phyloP scores from a whole-genome alignment of 805 yeast species.

The Wickerhamomyces xylosicus region DNA sequence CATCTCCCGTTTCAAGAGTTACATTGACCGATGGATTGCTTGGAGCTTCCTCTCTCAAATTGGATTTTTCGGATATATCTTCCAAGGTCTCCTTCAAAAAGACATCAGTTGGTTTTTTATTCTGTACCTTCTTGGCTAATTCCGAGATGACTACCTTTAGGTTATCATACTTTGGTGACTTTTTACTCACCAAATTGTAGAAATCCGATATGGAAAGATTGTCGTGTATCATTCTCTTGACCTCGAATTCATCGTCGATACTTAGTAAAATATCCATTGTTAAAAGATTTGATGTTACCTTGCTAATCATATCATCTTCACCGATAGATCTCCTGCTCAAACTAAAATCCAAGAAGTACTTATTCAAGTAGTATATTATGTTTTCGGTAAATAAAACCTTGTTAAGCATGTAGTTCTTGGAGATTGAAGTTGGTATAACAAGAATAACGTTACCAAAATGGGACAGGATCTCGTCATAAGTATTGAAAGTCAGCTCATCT shows the following conservation, averaged over 20 bases:
- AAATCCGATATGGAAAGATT: slow-evolving; percentile 8
- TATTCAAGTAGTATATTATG: slow-evolving; percentile 13
- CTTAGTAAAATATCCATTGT: slow-evolving; percentile 12
- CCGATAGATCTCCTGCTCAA: neutral
- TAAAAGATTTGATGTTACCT: slow-evolving; percentile 6
- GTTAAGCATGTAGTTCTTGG: slow-evolving; percentile 19
- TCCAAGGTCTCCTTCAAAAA: neutral
- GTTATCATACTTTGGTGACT: slow-evolving; percentile 11
- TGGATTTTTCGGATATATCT: neutral
- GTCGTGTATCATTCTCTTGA: slow-evolving; percentile 8
- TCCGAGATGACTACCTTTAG: slow-evolving; percentile 4
- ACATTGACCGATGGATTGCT: neutral
- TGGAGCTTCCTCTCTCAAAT: too few relatives aligned
- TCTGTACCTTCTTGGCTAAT: slow-evolving; percentile 2
- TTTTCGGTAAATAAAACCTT: slow-evolving; percentile 14
- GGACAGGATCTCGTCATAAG: slow-evolving; percentile 17
- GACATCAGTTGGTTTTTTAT: neutral
- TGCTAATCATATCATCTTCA: neutral
- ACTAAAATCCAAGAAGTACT: neutral
- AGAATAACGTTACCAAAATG: slow-evolving; percentile 19
- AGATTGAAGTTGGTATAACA: slow-evolving; percentile 13
- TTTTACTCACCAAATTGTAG: neutral
- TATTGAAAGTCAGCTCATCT: neutral
- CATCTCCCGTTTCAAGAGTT: slow-evolving; percentile 3
- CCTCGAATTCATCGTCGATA: slow-evolving; percentile 23